These are phyloP conservation scores for Panicum virgatum DNA, from an alignment of 202 grass and related monocot genomes.

Conservation along the genomic window DNA sequence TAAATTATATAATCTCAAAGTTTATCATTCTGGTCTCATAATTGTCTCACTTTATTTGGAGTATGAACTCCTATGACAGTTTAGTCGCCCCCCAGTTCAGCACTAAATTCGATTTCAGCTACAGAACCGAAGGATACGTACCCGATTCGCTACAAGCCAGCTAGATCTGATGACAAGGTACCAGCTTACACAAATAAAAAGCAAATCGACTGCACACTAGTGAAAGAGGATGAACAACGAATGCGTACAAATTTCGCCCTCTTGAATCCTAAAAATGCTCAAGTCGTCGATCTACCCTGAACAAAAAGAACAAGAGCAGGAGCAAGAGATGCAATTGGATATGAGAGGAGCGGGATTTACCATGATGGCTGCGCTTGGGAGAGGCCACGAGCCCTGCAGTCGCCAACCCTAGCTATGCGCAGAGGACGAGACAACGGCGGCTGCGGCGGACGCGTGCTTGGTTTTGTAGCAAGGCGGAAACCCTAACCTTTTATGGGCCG, in stretches of 20 bases:
- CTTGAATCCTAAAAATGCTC: background rate
- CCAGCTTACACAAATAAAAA: background rate
- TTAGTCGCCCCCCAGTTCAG: background rate
- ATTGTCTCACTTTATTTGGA: background rate
- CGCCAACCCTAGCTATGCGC: background rate
- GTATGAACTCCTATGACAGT: background rate
- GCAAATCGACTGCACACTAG: background rate
- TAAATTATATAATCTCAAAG: background rate
- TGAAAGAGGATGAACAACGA: background rate
- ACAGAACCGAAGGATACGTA: background rate
- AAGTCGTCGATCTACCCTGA: background rate
- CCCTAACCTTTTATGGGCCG: background rate
- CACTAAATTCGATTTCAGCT: background rate
- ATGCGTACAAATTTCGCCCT: background rate
- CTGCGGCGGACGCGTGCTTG: background rate
- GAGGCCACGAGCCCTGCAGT: background rate
- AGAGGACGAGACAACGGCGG: background rate
- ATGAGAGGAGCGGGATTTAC: background rate
- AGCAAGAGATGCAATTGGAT: background rate
- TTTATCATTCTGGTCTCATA: background rate
- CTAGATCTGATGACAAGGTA: background rate
- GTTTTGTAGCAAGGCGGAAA: background rate
- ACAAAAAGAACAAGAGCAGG: background rate
- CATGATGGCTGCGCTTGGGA: slow-evolving; percentile 1
- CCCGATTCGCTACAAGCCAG: background rate